phyloP scores from a whole-genome alignment of 139 green algal species.

The Eudorina sp. region DNA sequence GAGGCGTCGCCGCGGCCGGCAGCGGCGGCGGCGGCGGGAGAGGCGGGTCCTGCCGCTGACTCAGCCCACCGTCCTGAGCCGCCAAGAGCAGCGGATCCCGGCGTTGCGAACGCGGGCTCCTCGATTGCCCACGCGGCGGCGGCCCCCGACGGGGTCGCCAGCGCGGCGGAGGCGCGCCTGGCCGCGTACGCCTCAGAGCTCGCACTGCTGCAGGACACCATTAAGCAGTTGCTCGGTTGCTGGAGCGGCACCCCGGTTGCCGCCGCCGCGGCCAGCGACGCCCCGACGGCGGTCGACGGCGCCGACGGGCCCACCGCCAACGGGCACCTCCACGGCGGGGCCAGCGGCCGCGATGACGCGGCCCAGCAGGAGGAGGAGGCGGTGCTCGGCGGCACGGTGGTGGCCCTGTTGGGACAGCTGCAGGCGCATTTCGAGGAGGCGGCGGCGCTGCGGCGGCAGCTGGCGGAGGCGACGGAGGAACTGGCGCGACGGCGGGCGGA shows the following conservation, averaged over 20 bases:
- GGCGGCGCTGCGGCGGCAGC: neutral
- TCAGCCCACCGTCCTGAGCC: too few relatives aligned
- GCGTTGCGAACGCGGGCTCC: too few relatives aligned
- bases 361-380: constrained; percentile 9
- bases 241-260: neutral
- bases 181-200: constrained; percentile 1
- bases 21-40: neutral
- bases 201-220: constrained; percentile 7
- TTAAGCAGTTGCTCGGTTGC: constrained; percentile 19
- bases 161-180: neutral
- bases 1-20: neutral
- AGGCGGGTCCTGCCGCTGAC: too few relatives aligned
- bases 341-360: neutral
- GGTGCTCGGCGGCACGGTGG: constrained; percentile 34
- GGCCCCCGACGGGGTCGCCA: neutral
- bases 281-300: too few relatives aligned
- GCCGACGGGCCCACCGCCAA: neutral
- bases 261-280: neutral
- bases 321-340: neutral
- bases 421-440: constrained; percentile 4
- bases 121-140: too few relatives aligned
- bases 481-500: neutral
- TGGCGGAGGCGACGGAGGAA: constrained; percentile 8
- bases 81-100: too few relatives aligned
- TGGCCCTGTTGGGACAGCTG: constrained; percentile 22